These are phyloP conservation scores for Backusella tuberculispora DNA, from an alignment of 192 early-diverging fungal species.

Conservation along the genomic window DNA sequence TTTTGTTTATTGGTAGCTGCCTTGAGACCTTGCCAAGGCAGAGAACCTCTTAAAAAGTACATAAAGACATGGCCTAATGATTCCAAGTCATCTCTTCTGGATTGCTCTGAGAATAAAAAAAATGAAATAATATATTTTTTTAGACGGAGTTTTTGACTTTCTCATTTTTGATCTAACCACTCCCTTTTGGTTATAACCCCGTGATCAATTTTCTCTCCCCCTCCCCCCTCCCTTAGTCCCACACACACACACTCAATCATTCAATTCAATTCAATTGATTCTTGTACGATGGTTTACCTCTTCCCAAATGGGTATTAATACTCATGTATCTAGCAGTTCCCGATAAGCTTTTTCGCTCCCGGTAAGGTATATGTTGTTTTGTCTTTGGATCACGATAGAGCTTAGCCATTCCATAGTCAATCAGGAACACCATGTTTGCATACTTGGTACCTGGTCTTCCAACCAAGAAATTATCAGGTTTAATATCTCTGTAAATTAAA, in stretches of 20 bases:
- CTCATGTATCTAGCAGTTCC: slow-evolving; percentile 98
- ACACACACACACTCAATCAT: background rate
- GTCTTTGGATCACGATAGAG: slow-evolving; percentile 96
- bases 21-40: slow-evolving; percentile 98
- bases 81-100: slow-evolving; percentile 95
- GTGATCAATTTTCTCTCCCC: background rate
- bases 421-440: slow-evolving; percentile 78
- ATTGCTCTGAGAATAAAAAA: slow-evolving; percentile 75
- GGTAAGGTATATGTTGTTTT: slow-evolving; percentile 95
- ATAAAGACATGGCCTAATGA: slow-evolving; percentile 98
- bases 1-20: slow-evolving; percentile 98
- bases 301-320: slow-evolving; percentile 96
- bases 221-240: background rate
- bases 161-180: slow-evolving; percentile 17
- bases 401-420: slow-evolving; percentile 99
- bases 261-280: background rate
- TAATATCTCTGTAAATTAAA: slow-evolving; percentile 97
- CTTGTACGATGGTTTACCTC: slow-evolving; percentile 55
- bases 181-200: background rate
- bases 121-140: slow-evolving; percentile 12
- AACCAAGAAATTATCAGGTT: slow-evolving; percentile 98
- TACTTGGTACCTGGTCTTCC: slow-evolving; percentile 72
- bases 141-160: background rate
- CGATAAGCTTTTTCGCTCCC: slow-evolving; percentile 91
- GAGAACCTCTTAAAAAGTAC: slow-evolving; percentile 92